These are phyloP conservation scores for Paxillus ammoniavirescens DNA, from an alignment of 768 basidiomycete species.

Conservation along the genomic window DNA sequence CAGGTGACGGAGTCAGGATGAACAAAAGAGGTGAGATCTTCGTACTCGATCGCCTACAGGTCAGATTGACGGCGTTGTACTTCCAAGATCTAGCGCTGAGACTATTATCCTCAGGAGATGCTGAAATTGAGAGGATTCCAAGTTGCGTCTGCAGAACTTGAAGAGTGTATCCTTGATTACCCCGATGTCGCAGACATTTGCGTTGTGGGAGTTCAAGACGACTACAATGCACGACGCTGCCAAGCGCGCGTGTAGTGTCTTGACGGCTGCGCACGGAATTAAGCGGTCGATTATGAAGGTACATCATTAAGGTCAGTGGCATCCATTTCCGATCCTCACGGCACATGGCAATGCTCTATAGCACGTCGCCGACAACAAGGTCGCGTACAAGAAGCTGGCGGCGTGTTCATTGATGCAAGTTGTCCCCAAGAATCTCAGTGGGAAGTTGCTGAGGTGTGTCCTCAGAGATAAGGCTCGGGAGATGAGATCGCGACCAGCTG, in stretches of 20 bases:
- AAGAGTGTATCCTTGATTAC: slow-evolving; percentile 62
- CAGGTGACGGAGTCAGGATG: slow-evolving; percentile 69
- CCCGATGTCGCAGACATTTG: slow-evolving; percentile 60
- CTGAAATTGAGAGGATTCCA: slow-evolving; percentile 58
- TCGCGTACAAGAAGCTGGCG: slow-evolving; percentile 56
- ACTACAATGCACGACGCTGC: slow-evolving; percentile 56
- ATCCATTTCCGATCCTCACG: not conserved
- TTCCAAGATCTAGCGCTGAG: not conserved
- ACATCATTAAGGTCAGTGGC: not conserved
- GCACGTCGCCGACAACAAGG: slow-evolving; percentile 59
- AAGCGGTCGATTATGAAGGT: slow-evolving; percentile 56
- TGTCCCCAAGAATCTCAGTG: slow-evolving; percentile 70
- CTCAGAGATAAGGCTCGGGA: slow-evolving; percentile 49
- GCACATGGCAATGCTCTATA: slow-evolving; percentile 17
- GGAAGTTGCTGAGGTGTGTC: slow-evolving; percentile 60
- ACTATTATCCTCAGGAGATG: slow-evolving; percentile 50
- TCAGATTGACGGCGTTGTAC: slow-evolving; percentile 17
- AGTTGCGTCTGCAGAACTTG: slow-evolving; percentile 66
- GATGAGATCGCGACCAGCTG: not conserved
- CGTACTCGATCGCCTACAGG: slow-evolving; percentile 74
- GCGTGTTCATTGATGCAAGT: slow-evolving; percentile 59
- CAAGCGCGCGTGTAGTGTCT: slow-evolving; percentile 31
- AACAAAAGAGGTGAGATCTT: slow-evolving; percentile 62
- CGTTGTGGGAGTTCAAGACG: slow-evolving; percentile 67
- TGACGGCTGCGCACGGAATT: slow-evolving; percentile 33